Percentiles rank a stretch among this genome's conserved stretches.
Evolutionary conservation across 371 early-diverging fungal genomes (phyloP).

Genomic region (Lichtheimia corymbifera): DNA sequence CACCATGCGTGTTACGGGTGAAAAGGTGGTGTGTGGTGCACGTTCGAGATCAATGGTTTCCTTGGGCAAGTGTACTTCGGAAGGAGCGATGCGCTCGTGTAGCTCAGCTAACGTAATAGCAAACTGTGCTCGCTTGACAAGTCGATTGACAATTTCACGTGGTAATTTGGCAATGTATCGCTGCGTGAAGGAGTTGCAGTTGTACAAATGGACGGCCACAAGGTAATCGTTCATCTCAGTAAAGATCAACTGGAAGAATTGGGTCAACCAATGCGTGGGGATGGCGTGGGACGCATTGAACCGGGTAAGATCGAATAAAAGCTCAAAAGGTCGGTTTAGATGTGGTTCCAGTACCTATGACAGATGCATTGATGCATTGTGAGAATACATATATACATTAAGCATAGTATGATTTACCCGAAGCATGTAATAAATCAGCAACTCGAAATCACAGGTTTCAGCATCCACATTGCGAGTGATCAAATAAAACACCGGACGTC

Average conservation of each 20-base stretch:
- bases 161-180: conserved; percentile 62
- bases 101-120: conserved; percentile 62
- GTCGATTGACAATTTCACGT: conserved; percentile 53
- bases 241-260: conserved; percentile 76
- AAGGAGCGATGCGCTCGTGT: conserved; percentile 64
- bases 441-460: conserved; percentile 81
- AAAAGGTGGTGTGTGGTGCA: conserved; percentile 58
- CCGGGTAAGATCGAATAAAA: conserved; percentile 82
- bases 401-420: conserved; percentile 43
- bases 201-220: conserved; percentile 66
- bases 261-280: conserved; percentile 70
- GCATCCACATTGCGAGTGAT: conserved; percentile 70
- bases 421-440: conserved; percentile 72
- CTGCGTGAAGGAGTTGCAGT: conserved; percentile 72
- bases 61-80: conserved; percentile 75
- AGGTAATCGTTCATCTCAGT: conserved; percentile 57
- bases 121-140: conserved; percentile 67
- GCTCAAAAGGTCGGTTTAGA: conserved; percentile 67
- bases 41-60: conserved; percentile 69
- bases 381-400: neutral
- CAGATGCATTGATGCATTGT: neutral
- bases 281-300: conserved; percentile 78
- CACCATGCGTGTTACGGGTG: conserved; percentile 59
- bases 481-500: conserved; percentile 81
- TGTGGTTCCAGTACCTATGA: conserved; percentile 58